Evolutionary conservation across 2,329 filamentous ascomycete genomes (phyloP).

Genomic region (Ilyonectria destructans): DNA sequence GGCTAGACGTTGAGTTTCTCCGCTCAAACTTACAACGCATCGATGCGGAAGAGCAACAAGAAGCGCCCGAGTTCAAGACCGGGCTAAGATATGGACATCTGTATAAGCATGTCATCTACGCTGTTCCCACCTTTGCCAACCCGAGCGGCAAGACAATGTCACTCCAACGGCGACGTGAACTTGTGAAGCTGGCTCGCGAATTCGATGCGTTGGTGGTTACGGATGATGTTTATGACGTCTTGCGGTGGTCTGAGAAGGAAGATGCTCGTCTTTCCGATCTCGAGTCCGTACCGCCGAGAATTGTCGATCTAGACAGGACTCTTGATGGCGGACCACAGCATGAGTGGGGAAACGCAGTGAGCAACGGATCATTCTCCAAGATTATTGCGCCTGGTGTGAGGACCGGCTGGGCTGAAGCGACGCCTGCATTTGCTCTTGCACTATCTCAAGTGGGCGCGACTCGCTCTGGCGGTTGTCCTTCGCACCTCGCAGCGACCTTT

Average conservation of each 20-base stretch:
- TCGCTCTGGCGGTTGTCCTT: slow-evolving; percentile 17
- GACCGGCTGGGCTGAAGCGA: slow-evolving; percentile 55
- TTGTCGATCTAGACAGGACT: slow-evolving; percentile 13
- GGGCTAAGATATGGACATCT: slow-evolving; percentile 60
- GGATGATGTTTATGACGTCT: slow-evolving; percentile 82
- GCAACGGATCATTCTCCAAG: slow-evolving; percentile 80
- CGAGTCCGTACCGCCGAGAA: slow-evolving; percentile 36
- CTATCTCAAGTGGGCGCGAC: slow-evolving; percentile 1
- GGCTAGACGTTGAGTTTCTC: slow-evolving; percentile 41
- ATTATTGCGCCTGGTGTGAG: slow-evolving; percentile 75
- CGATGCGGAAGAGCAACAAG: slow-evolving; percentile 1
- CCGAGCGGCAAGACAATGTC: slow-evolving; percentile 78
- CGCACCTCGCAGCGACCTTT: slow-evolving; percentile 14
- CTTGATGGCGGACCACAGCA: slow-evolving; percentile 4
- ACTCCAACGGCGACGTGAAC: slow-evolving; percentile 66
- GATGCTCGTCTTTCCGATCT: slow-evolving; percentile 64
- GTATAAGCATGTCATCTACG: slow-evolving; percentile 79
- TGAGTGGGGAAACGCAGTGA: slow-evolving; percentile 74
- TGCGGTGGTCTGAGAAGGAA: slow-evolving; percentile 69
- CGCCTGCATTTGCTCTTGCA: slow-evolving; percentile 12
- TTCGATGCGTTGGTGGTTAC: slow-evolving; percentile 77
- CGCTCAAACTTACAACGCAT: background rate
- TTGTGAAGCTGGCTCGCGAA: slow-evolving; percentile 74
- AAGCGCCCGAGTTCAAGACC: slow-evolving; percentile 12
- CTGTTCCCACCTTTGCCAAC: slow-evolving; percentile 80